Percentiles rank a stretch among this genome's conserved stretches.
Evolutionary conservation across 192 early-diverging fungal species (phyloP).

Genomic region (Backusella circina): DNA sequence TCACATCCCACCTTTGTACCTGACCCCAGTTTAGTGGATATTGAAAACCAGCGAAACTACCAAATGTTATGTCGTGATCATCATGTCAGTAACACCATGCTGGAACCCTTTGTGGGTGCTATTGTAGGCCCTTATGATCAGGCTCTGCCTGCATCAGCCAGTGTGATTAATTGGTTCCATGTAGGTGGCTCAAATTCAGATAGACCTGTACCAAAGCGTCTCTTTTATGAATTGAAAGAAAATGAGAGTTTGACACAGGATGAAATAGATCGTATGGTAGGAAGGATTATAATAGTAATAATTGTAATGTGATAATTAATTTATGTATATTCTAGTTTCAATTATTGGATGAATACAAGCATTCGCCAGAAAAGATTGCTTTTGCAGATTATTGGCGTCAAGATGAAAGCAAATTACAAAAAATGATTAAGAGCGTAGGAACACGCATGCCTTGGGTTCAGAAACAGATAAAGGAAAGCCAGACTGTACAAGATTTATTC

Average conservation of each 20-base stretch:
- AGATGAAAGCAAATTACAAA: slow-evolving; percentile 67
- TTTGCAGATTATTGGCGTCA: slow-evolving; percentile 75
- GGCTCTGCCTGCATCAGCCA: slow-evolving; percentile 66
- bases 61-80: slow-evolving; percentile 74
- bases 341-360: slow-evolving; percentile 52
- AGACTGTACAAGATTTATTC: slow-evolving; percentile 12
- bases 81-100: slow-evolving; percentile 21
- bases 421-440: slow-evolving; percentile 64
- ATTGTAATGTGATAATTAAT: neutral
- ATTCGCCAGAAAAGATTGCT: slow-evolving; percentile 53
- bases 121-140: slow-evolving; percentile 90
- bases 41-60: slow-evolving; percentile 86
- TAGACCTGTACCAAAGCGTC: slow-evolving; percentile 60
- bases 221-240: slow-evolving; percentile 54
- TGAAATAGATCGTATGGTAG: slow-evolving; percentile 52
- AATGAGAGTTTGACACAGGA: slow-evolving; percentile 44
- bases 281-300: neutral
- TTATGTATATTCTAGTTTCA: slow-evolving; percentile 35
- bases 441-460: slow-evolving; percentile 74
- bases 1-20: slow-evolving; percentile 88
- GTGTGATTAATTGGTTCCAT: slow-evolving; percentile 88
- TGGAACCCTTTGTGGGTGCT: slow-evolving; percentile 86
- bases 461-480: slow-evolving; percentile 9
- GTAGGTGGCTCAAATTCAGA: slow-evolving; percentile 55
- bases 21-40: slow-evolving; percentile 84